Evolutionary conservation across 176 grass and related monocot genomes (phyloP), one percentile per base, ranked within the genome.

Genomic region (Poa pratensis): DNA sequence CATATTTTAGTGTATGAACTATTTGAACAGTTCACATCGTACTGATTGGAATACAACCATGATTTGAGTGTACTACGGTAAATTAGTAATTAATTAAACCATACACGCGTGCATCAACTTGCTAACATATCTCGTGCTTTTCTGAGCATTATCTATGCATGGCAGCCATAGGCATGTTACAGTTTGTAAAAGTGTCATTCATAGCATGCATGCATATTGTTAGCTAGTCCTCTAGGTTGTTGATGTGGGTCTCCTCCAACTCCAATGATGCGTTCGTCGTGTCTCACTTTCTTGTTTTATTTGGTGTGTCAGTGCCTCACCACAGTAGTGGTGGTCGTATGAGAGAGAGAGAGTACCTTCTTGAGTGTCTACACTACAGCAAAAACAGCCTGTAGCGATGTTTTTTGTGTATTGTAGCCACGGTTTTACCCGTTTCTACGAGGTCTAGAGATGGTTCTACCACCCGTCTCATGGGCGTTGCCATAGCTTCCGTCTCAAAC

Each of bases 221-320:
- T 76, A 53, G 45, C 66, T 37, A 30, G 46, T 24, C 43, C 70
- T 75, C 57, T n/a, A 34, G 20, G 69, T 65, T 65, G 80, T 67
- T 84, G 80, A 60, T 80, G 68, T 80, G 50, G 80, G 84, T 87
- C 80, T 80, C 32, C 68, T 17, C 75, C 80, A 59, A 45, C 80
- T 17, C 75, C 80, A 59, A 45, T 75, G 61, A 75, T 87, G 66
- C 42, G 58, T 69, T 19, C 68, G 78, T 79, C 59, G 71, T 80
- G 80, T 80, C 89, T 10, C 5, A 40, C 71, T 87, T 86, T 34
- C 39, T 87, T 87, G 89, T 90, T 90, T 87, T 80, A 83, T 79
- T 60, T 80, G 57, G 16, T 13, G 55, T 76, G 73, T 58, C 35
- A 66, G 82, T 79, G 84, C 73, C 46, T 10, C 16, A n/a, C 46